Conservation (phyloP, 108 stramenopile genomes). For the Stephanodiscus triporus region DNA sequence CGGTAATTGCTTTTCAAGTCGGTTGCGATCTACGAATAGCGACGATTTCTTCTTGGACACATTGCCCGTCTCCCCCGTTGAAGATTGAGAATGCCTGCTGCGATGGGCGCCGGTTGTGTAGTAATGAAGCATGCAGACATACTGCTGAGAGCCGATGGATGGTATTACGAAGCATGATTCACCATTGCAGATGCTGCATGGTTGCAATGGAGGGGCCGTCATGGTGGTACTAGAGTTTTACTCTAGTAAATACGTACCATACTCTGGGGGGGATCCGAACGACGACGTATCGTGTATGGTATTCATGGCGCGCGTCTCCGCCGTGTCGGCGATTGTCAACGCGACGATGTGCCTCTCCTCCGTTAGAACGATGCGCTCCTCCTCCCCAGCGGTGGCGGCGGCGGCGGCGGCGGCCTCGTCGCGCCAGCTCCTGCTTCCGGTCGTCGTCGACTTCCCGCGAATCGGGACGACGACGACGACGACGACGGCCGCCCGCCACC, state of each 20-base stretch:
- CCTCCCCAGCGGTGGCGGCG: not conserved
- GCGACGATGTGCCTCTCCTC: no score
- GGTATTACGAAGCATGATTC: slow-evolving; percentile 37
- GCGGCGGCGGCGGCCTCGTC: not conserved
- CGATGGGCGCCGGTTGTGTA: slow-evolving; percentile 74
- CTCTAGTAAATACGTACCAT: no score
- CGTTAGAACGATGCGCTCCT: no score
- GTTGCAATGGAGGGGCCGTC: not conserved
- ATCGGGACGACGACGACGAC: no score
- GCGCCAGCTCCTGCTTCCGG: not conserved
- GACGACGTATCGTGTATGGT: no score
- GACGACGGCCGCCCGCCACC: no score
- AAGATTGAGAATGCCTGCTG: not conserved
- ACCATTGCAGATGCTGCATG: slow-evolving; percentile 34
- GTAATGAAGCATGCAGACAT: slow-evolving; percentile 70
- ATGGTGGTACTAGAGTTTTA: no score
- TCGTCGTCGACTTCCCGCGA: no score
- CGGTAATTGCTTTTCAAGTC: slow-evolving; percentile 58
- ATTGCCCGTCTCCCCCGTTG: not conserved
- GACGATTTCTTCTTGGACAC: slow-evolving; percentile 35
- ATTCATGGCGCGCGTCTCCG: no score
- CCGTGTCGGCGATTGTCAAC: no score
- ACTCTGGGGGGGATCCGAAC: no score
- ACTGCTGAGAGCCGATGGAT: slow-evolving; percentile 23
- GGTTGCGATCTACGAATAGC: slow-evolving; percentile 38